Evolutionary conservation across 345 rosid genomes (phyloP).

Genomic region (Cochlearia excelsa): DNA sequence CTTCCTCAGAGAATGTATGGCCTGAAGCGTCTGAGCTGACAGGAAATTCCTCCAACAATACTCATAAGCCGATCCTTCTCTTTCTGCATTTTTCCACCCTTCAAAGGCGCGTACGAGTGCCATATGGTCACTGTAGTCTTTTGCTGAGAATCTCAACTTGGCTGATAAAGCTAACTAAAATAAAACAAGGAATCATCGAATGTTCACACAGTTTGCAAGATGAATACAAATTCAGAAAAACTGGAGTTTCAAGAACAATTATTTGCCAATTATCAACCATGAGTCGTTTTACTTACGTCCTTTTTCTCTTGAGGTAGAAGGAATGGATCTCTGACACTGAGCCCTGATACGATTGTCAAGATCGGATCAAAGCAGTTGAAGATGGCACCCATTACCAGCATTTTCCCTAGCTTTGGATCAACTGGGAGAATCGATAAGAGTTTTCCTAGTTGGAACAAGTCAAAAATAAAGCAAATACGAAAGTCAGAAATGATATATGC

Average conservation of each 20-base stretch:
- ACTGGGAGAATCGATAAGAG: slow-evolving; percentile 87
- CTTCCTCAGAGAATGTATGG: slow-evolving; percentile 88
- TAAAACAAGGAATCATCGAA: slow-evolving; percentile 23
- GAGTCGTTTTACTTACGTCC: slow-evolving; percentile 56
- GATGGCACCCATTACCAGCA: slow-evolving; percentile 96
- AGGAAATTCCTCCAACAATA: slow-evolving; percentile 98
- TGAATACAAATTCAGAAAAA: too few species aligned
- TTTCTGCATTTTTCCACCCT: slow-evolving; percentile 98
- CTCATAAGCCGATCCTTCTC: slow-evolving; percentile 92
- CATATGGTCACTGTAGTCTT: slow-evolving; percentile 99
- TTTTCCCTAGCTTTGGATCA: slow-evolving; percentile 99
- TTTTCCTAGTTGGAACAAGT: slow-evolving; percentile 50
- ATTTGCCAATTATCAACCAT: not conserved
- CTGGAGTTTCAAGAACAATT: too few species aligned
- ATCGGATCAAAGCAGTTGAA: slow-evolving; percentile 93
- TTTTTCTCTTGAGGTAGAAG: slow-evolving; percentile 96
- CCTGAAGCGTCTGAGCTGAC: slow-evolving; percentile 93
- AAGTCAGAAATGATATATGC: slow-evolving; percentile 15
- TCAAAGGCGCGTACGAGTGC: slow-evolving; percentile 98
- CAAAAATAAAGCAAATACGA: slow-evolving; percentile 21
- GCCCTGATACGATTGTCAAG: slow-evolving; percentile 88
- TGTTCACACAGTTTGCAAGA: slow-evolving; percentile 8
- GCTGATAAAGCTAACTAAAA: slow-evolving; percentile 89
- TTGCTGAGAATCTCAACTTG: slow-evolving; percentile 91
- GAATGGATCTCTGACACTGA: slow-evolving; percentile 96